Evolutionary conservation across 306 rosid genomes (phyloP), one percentile per base, ranked within the genome.

Genomic region (Begonia loranthoides): DNA sequence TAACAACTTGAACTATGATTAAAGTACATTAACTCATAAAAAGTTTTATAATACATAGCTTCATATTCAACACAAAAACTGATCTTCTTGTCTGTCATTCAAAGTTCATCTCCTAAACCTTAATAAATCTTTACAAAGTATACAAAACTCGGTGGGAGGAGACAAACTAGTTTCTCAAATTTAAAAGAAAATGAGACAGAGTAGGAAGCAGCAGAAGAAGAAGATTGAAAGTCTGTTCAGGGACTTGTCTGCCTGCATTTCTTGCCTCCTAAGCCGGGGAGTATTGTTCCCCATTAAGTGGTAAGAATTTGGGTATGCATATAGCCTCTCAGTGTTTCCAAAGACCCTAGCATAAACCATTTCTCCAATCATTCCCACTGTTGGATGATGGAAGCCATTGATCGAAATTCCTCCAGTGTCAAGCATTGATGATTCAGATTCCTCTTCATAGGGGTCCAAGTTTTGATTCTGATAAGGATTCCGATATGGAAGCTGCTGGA

Each of bases 111-210:
- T 2, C 36, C 36, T 5, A 28, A 28, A 28, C 36, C 36, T 28
- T 28, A 5, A 28, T 28, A 28, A 8, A 28, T 4, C 9, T 28
- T 5, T 28, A 28, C 36, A 28, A 28, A 28, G 36, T 28, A 28
- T 28, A 28, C 36, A 5, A 4, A 28, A 28, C 4, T 28, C 36
- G 36, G 36, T 28, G 4, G 8, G 5, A 28, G 36, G 36, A 28
- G 36, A 28, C n/a, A n/a, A n/a, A n/a, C 22, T 19, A 19, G 22
- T 19, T 19, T 19, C 2, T 28, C 36, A 7, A 28, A 28, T 28
- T 85, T 45, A 92, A 67, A 92, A 92, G 45, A 92, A 81, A 1
- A 86, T 9, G 51, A 92, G 93, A 66, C 96, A 92, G 17, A 92
- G 61, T 60, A 92, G 70, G 46, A 80, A 62, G 65, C 94, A 92